Percentiles rank a stretch among this genome's conserved stretches.
Conservation (phyloP, 192 early-diverging fungal genomes). For the Gryganskiella cystojenkinii region DNA sequence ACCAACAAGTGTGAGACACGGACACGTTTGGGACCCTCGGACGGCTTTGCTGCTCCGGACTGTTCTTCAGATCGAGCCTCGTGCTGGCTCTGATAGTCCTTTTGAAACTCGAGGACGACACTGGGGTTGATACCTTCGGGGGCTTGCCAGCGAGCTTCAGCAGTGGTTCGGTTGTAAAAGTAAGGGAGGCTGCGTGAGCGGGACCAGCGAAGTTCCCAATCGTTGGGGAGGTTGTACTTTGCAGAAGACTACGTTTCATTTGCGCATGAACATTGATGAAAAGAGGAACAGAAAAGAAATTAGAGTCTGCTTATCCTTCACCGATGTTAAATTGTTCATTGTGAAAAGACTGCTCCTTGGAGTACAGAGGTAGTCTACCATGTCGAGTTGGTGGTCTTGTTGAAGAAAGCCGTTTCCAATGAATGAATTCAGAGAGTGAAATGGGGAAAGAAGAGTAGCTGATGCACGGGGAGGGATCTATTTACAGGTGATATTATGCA, state of each 20-base stretch:
- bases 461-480: too few species aligned
- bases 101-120: constrained; percentile 40
- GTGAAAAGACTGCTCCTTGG: neutral
- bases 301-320: neutral
- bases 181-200: constrained; percentile 74
- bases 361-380: constrained; percentile 5
- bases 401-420: too few species aligned
- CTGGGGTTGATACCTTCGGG: constrained; percentile 61
- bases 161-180: constrained; percentile 80
- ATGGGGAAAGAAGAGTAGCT: too few species aligned
- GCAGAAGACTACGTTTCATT: constrained; percentile 5
- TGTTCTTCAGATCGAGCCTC: constrained; percentile 18
- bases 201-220: constrained; percentile 79
- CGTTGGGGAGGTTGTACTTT: constrained; percentile 63
- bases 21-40: constrained; percentile 51
- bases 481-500: too few species aligned
- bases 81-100: constrained; percentile 44
- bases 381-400: too few species aligned
- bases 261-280: too few species aligned
- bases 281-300: neutral
- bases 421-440: neutral
- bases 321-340: neutral
- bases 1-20: constrained; percentile 92
- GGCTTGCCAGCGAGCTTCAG: constrained; percentile 82
- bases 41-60: neutral